Evolutionary conservation across 2,329 filamentous ascomycete genomes (phyloP), one percentile per base, ranked within the genome.

Genomic region (Fusarium gaditjirri): DNA sequence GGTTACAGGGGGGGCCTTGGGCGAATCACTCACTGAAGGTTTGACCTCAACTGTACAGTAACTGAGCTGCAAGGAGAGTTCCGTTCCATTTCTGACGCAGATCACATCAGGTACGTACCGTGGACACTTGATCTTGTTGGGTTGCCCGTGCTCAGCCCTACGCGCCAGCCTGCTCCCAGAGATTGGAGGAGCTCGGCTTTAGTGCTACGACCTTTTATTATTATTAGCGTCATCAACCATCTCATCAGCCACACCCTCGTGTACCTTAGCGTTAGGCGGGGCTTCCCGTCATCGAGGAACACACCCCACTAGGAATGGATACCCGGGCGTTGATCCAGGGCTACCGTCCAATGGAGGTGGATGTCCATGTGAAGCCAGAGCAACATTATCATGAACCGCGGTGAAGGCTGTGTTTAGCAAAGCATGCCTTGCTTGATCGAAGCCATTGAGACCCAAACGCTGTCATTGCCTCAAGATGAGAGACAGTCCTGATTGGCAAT

Each of bases 81-180:
- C 27, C 36, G 59, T 56, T 75, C 61, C 56, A 53, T 67, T 56
- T 52, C 42, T 42, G 47, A 63, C 43, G 50, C 52, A 58, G 64
- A 43, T 50, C 62, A 57, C 29, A 25, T 50, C 53, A 42, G 35
- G 47, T 59, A 67, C 53, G 54, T 75, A 69, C 49, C 43, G 14
- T 8, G 31, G 17, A 27, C 27, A 39, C 53, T 47, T 27, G 41
- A 50, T 39, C 63, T 52, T 69, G 44, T 35, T 43, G 43, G 46
- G 66, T 57, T 61, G 70, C 59, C 74, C 65, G 70, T 76, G 76
- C 76, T 77, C 76, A 77, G 76, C 76, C 76, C 76, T 77, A 77
- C 68, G 64, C 66, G 62, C 66, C 72, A 65, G 65, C 63, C 68
- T 70, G 65, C 23, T 61, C 61, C 66, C 55, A 68, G 50, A 70